Conservation (phyloP, 768 basidiomycete species). For the Agaricus sinodeliciosus region DNA sequence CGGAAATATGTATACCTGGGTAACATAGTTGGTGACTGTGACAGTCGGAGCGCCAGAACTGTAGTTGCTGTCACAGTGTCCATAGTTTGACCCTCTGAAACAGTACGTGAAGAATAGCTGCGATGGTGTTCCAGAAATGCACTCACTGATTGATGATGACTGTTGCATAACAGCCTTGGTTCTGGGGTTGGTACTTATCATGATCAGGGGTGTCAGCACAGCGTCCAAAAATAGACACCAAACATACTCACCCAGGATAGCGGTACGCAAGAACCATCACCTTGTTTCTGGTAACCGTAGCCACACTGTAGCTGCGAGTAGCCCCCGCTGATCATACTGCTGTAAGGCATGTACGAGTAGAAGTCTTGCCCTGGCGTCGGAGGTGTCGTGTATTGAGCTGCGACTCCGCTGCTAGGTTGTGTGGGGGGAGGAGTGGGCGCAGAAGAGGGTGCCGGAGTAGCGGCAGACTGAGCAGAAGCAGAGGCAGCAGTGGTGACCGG, state of each 20-base stretch:
- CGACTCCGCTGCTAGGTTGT: too few species aligned
- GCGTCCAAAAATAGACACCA: background rate
- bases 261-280: constrained; percentile 46
- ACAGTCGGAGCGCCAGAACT: constrained; percentile 13
- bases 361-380: constrained; percentile 28
- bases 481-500: constrained; percentile 16
- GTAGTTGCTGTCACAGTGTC: constrained; percentile 8
- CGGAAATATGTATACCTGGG: constrained; percentile 22
- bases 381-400: constrained; percentile 26
- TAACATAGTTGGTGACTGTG: constrained; percentile 26
- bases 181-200: constrained; percentile 29
- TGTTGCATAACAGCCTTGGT: constrained; percentile 55
- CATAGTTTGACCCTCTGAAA: constrained; percentile 13
- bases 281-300: constrained; percentile 56
- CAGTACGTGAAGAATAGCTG: constrained; percentile 6
- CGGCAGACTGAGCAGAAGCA: too few species aligned
- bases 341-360: constrained; percentile 51
- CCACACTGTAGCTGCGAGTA: constrained; percentile 64
- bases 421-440: constrained; percentile 14
- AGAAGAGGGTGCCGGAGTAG: constrained; percentile 14
- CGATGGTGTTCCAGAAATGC: background rate
- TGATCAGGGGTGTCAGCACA: constrained; percentile 14
- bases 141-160: constrained; percentile 48
- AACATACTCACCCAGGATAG: constrained; percentile 50
- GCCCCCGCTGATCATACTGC: constrained; percentile 52